phyloP scores from a whole-genome alignment of 345 rosid genomes.

The Hibiscus tridactylites region DNA sequence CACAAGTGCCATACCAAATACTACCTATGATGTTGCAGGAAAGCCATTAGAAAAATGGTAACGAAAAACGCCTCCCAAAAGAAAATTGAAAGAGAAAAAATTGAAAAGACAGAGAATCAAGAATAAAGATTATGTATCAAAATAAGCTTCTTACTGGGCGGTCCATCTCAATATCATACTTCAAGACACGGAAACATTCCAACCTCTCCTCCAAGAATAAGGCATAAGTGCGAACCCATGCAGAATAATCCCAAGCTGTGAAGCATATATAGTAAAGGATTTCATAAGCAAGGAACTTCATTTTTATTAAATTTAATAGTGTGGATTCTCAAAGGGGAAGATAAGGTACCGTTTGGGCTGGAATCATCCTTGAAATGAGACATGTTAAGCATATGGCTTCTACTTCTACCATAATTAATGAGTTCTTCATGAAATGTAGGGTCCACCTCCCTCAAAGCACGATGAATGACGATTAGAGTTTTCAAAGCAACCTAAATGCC shows the following conservation, averaged over 20 bases:
- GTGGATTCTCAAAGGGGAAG: not conserved
- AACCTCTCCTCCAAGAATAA: constrained; percentile 89
- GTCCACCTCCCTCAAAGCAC: constrained; percentile 97
- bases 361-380: constrained; percentile 98
- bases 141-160: constrained; percentile 52
- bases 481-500: constrained; percentile 77
- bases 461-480: constrained; percentile 85
- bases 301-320: not conserved
- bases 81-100: constrained; percentile 2
- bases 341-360: constrained; percentile 66
- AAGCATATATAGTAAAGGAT: constrained; percentile 15
- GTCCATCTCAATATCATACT: constrained; percentile 84
- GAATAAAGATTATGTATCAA: not conserved
- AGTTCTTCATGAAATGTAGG: constrained; percentile 94
- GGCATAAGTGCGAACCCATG: constrained; percentile 92
- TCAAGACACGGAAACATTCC: constrained; percentile 86
- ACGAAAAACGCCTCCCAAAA: not conserved
- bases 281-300: constrained; percentile 4
- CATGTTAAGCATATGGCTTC: constrained; percentile 94
- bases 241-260: constrained; percentile 92
- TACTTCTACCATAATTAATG: constrained; percentile 85
- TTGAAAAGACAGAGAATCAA: not conserved
- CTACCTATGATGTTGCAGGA: not conserved
- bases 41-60: not conserved
- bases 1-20: no score